Evolutionary conservation across 2,329 filamentous ascomycete genomes (phyloP).

Genomic region (Ceratocystis variospora): DNA sequence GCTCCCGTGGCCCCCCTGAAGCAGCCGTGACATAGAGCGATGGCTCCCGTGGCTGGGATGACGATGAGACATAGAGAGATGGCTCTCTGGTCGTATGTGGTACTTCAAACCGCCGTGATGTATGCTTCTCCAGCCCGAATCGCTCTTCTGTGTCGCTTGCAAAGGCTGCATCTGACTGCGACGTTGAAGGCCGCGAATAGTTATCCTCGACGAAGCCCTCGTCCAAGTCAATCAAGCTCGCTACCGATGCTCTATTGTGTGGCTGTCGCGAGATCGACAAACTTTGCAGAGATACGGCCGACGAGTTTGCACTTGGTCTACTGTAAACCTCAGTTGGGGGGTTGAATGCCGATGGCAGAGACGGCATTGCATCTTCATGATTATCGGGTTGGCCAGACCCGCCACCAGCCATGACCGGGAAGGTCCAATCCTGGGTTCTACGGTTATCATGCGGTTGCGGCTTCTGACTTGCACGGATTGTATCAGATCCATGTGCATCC

Average conservation of each 20-base stretch:
- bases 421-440: conserved; percentile 39
- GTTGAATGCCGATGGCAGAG: conserved; percentile 3
- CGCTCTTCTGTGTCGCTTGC: conserved; percentile 19
- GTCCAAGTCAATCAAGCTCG: conserved; percentile 28
- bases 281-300: conserved; percentile 3
- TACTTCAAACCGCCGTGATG: conserved; percentile 13
- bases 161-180: conserved; percentile 21
- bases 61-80: conserved; percentile 15
- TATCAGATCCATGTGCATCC: conserved; percentile 9
- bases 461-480: conserved; percentile 12
- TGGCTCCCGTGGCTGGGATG: conserved; percentile 9
- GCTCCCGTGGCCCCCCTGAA: conserved; percentile 7
- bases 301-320: conserved; percentile 11
- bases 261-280: not conserved
- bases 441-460: conserved; percentile 23
- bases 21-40: conserved; percentile 12
- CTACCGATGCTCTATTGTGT: conserved; percentile 27
- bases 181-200: conserved; percentile 18
- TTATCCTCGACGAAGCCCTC: conserved; percentile 21
- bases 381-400: conserved; percentile 14
- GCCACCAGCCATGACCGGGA: conserved; percentile 22
- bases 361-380: conserved; percentile 10
- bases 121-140: conserved; percentile 20
- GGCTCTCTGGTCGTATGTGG: conserved; percentile 16
- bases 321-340: conserved; percentile 17